phyloP scores from a whole-genome alignment of 257 asterid species.

The Lavandula angustifolia region DNA sequence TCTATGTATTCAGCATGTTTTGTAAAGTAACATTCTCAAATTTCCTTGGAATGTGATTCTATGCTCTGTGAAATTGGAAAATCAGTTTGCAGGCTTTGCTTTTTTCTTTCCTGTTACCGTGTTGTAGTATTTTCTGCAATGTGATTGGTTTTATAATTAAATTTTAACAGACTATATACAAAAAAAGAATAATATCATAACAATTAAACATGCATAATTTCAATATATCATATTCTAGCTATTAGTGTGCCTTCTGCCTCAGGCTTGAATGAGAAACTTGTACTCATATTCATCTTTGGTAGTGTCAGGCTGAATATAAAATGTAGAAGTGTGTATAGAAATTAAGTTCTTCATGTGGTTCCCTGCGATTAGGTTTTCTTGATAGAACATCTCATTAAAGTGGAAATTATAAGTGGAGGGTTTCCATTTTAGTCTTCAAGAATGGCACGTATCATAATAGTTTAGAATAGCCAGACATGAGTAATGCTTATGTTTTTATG shows the following conservation, averaged over 20 bases:
- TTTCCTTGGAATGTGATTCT: background rate
- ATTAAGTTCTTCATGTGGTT: too few relatives aligned
- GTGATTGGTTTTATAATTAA: too few relatives aligned
- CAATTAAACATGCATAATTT: background rate
- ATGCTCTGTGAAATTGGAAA: background rate
- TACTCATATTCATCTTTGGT: too few relatives aligned
- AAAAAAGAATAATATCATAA: too few relatives aligned
- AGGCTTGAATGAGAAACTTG: background rate
- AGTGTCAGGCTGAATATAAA: too few relatives aligned
- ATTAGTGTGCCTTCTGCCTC: background rate
- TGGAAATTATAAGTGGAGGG: background rate
- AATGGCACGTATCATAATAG: background rate
- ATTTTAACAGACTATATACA: background rate
- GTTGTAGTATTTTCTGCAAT: constrained; percentile 12
- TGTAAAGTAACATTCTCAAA: constrained; percentile 7
- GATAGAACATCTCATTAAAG: background rate
- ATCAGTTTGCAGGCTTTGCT: background rate
- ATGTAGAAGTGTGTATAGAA: too few relatives aligned
- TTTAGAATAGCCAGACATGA: background rate
- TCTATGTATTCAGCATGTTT: too few relatives aligned
- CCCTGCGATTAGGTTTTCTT: too few relatives aligned
- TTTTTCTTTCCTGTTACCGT: background rate
- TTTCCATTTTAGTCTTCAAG: background rate
- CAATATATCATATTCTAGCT: background rate
- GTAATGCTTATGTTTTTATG: constrained; percentile 1